Base-by-base conservation (phyloP, 2,329 filamentous ascomycete species). In the Dissoconium aciculare region DNA sequence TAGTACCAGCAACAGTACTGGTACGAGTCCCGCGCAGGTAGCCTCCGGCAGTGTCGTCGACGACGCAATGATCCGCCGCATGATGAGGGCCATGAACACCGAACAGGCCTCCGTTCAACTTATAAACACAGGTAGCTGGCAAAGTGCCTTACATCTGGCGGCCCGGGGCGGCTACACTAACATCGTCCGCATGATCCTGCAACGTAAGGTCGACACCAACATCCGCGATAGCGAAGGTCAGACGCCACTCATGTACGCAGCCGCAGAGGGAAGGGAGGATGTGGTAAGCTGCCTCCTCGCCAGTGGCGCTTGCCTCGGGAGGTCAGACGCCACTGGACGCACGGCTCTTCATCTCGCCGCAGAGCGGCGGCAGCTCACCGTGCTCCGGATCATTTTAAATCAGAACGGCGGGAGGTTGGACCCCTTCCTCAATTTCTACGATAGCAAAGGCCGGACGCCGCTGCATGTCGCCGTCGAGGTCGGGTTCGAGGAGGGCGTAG, bases 391-490 rank as follows among this genome's bases (percentile, higher is more conserved):
- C n/a, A n/a, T 27, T 15, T 9, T 27, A 6, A 27, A 15, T 15
- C 26, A 27, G 26, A 15, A 27, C 12, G 26, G 26, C 26, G 26
- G 26, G 26, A 8, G 12, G 12, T 12, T 27, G n/a, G 26, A n/a
- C 9, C 26, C 26, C n/a, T 27, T 27, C 13, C 26, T 27, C n/a
- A 27, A 27, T 27, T 27, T 27, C 26, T 27, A 27, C 26, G 26
- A 27, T 12, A 27, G 26, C 26, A 27, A 27, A n/a, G 26, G 26
- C 26, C 26, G 26, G 26, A 27, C 26, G 9, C 26, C 26, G 13
- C 26, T 27, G 26, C 26, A 27, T 15, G n/a, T 27, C 26, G 26
- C 26, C 8, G 13, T 27, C 26, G 26, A 27, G 13, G 13, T n/a
- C 26, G 26, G 26, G n/a, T 27, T 27, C 12, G 26, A 27, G 26